These are phyloP conservation scores for Allomyces macrogynus DNA, from an alignment of 192 early-diverging fungal genomes.

Conservation along the genomic window DNA sequence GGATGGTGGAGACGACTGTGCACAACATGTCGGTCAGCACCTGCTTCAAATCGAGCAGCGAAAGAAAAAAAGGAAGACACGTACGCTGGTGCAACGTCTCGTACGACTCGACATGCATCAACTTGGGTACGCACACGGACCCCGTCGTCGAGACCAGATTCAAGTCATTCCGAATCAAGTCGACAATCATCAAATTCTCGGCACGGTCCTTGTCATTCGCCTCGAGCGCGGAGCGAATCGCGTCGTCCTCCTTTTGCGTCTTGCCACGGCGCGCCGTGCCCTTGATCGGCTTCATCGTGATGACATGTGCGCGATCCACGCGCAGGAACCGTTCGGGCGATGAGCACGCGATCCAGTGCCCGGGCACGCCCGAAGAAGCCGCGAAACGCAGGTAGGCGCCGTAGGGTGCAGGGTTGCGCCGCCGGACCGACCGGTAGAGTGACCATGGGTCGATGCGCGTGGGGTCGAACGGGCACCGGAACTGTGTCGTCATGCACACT, in stretches of 20 bases:
- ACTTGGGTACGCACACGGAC: constrained; percentile 48
- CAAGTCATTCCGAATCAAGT: constrained; percentile 86
- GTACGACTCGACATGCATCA: constrained; percentile 81
- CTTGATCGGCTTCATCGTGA: constrained; percentile 95
- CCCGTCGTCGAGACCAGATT: constrained; percentile 43
- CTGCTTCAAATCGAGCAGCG: background rate
- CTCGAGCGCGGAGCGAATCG: constrained; percentile 13
- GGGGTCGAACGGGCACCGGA: constrained; percentile 15
- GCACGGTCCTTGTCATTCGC: constrained; percentile 72
- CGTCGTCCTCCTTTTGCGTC: background rate
- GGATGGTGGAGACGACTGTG: background rate
- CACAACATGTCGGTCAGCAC: no score
- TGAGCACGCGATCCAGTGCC: constrained; percentile 10
- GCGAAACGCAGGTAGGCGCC: constrained; percentile 47
- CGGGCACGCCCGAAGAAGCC: background rate
- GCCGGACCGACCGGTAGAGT: constrained; percentile 45
- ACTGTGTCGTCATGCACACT: constrained; percentile 73
- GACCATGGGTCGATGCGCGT: constrained; percentile 11
- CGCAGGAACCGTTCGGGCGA: constrained; percentile 64
- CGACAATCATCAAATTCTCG: constrained; percentile 97
- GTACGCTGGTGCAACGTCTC: constrained; percentile 78
- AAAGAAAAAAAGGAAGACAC: background rate
- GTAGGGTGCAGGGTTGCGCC: constrained; percentile 69
- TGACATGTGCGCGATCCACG: constrained; percentile 17
- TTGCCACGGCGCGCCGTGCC: constrained; percentile 32